phyloP scores from a whole-genome alignment of 805 yeast genomes.

The Clavispora santaluciae region DNA sequence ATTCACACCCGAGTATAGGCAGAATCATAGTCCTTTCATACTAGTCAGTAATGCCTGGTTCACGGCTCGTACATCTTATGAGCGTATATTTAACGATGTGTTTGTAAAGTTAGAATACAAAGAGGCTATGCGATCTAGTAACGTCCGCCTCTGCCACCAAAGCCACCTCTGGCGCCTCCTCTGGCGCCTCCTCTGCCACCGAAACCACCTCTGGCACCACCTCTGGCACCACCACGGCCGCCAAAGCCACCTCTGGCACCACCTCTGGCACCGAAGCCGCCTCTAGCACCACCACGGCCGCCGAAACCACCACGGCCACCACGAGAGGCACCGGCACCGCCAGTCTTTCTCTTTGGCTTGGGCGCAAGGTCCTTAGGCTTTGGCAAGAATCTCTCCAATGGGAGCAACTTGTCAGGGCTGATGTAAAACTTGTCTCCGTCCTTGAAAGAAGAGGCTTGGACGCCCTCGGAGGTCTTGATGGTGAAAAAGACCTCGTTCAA shows the following conservation, averaged over 20 bases:
- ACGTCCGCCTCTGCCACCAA: slow-evolving; percentile 26
- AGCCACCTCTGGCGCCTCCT: slow-evolving; percentile 10
- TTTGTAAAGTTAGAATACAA: slow-evolving; percentile 2
- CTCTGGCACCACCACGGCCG: slow-evolving; percentile 25
- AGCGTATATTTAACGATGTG: slow-evolving; percentile 1
- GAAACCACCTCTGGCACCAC: slow-evolving; percentile 29
- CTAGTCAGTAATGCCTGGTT: too few relatives aligned
- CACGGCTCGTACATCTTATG: not conserved
- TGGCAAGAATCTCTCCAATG: slow-evolving; percentile 94
- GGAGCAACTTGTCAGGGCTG: slow-evolving; percentile 91
- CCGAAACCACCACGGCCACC: slow-evolving; percentile 32
- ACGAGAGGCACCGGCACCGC: slow-evolving; percentile 28
- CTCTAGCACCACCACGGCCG: slow-evolving; percentile 28
- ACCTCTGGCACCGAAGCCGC: slow-evolving; percentile 26
- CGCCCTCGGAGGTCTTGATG: slow-evolving; percentile 93
- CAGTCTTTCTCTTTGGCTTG: slow-evolving; percentile 67
- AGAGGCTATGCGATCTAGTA: slow-evolving; percentile 1
- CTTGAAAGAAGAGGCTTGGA: slow-evolving; percentile 88
- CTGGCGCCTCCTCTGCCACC: slow-evolving; percentile 21
- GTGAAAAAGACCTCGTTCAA: slow-evolving; percentile 97
- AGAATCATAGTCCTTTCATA: too few relatives aligned
- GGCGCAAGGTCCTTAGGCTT: slow-evolving; percentile 88
- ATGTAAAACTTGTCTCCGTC: slow-evolving; percentile 95
- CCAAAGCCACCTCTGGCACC: slow-evolving; percentile 21
- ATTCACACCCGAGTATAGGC: too few relatives aligned